Base-by-base conservation (phyloP, 306 rosid species). In the Dalbergia cochinchinensis region DNA sequence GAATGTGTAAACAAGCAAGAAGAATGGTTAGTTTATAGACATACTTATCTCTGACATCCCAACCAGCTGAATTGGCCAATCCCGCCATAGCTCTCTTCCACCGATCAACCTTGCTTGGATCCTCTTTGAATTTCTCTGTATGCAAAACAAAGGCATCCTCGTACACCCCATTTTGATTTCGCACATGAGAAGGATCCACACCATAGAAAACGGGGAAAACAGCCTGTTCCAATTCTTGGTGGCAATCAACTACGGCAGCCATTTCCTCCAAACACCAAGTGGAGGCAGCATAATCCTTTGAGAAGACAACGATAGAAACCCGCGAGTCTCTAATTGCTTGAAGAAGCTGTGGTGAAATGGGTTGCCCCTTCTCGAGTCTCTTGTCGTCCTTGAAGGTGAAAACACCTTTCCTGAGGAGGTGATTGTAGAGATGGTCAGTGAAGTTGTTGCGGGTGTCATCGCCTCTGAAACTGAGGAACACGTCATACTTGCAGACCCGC, bases 391-490 rank as follows among this genome's bases (percentile, higher is more conserved):
- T 75, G 55, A 75, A 69, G 16, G 37, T 58, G 2, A 47, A 67
- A 11, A 82, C 11, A 3, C 85, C 81, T 3, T 76, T 76, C 5
- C 14, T 31, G 6, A 8, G 16, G 8, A 82, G 81, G 16, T 69
- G 72, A 9, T 18, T 4, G 51, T 59, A 68, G 7, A 82, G 81
- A 68, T 69, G 85, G 31, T 44, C 81, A 11, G 58, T 65, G 2
- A 76, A 61, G 31, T 26, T 44, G 62, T 65, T 65, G 31, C 83
- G 31, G 31, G 31, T 26, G 31, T 26, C 31, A 3, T 26, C 31
- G 79, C 85, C 82, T 12, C 85, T 26, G 16, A 82, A 82, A 42
- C 85, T 76, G 6, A 82, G 8, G 5, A 69, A 82, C 6, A 82
- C 81, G 5, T 81, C 77, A 18, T 81, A 81, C 58, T 6, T 65